Conservation (phyloP, 202 grass and related monocot genomes). For the Zizania palustris region DNA sequence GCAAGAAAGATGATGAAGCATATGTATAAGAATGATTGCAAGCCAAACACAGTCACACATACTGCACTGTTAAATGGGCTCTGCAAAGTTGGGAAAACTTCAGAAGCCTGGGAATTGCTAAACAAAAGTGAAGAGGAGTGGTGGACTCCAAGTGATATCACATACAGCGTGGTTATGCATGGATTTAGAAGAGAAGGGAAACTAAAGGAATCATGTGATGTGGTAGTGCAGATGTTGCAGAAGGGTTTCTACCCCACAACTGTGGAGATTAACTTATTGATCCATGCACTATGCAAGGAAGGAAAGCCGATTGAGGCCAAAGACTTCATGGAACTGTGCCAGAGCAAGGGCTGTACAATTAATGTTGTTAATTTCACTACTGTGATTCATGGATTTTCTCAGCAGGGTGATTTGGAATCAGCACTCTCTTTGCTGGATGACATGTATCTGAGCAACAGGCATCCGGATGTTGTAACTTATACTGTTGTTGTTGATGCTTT, state of each 20-base stretch:
- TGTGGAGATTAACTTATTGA: constrained; percentile 82
- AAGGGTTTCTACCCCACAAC: constrained; percentile 85
- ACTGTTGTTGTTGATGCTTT: constrained; percentile 82
- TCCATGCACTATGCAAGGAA: constrained; percentile 76
- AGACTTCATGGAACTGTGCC: constrained; percentile 87
- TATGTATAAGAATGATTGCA: constrained; percentile 78
- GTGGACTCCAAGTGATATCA: constrained; percentile 84
- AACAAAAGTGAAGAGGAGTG: constrained; percentile 83
- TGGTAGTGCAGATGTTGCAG: constrained; percentile 76
- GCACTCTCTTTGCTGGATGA: constrained; percentile 89
- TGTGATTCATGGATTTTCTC: constrained; percentile 90
- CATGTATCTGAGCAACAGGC: constrained; percentile 91
- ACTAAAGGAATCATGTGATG: constrained; percentile 78
- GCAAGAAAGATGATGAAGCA: constrained; percentile 78
- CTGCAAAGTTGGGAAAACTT: constrained; percentile 73
- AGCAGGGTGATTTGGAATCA: constrained; percentile 72
- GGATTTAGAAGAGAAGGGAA: constrained; percentile 90
- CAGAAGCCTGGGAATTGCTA: constrained; percentile 77
- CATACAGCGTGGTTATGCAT: constrained; percentile 94
- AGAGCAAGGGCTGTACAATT: constrained; percentile 78
- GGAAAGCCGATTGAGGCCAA: constrained; percentile 67
- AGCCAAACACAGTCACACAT: constrained; percentile 84
- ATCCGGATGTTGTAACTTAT: constrained; percentile 91
- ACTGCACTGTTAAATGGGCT: constrained; percentile 87
- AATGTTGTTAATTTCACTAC: constrained; percentile 98